Evolutionary conservation across 2,329 filamentous ascomycete species (phyloP).

Genomic region (Diaporthe vaccinii): DNA sequence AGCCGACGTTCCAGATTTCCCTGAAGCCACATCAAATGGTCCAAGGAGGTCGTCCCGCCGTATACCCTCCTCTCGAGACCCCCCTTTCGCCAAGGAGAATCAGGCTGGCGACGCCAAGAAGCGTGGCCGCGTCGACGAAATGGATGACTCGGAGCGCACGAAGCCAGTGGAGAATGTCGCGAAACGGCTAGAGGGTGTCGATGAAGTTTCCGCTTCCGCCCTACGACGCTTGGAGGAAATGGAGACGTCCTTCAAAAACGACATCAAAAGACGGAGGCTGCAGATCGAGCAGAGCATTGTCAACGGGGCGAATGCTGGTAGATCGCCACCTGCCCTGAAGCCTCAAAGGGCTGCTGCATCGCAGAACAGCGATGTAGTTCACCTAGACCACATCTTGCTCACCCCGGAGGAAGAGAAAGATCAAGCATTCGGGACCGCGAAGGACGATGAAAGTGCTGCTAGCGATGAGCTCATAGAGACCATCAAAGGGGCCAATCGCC

Average conservation of each 20-base stretch:
- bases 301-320: neutral
- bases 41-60: slow-evolving; percentile 35
- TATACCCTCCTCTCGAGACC: neutral
- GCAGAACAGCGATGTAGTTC: slow-evolving; percentile 26
- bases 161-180: neutral
- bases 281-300: slow-evolving; percentile 60
- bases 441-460: slow-evolving; percentile 42
- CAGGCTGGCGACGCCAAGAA: neutral
- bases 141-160: neutral
- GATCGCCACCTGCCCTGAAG: neutral
- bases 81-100: neutral
- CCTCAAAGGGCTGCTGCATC: neutral
- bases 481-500: slow-evolving; percentile 64
- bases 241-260: slow-evolving; percentile 60
- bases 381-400: slow-evolving; percentile 43
- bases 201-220: slow-evolving; percentile 54
- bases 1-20: neutral
- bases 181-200: neutral
- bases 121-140: neutral
- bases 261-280: slow-evolving; percentile 60
- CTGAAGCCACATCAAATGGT: neutral
- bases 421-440: slow-evolving; percentile 15
- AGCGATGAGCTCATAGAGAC: slow-evolving; percentile 41
- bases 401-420: slow-evolving; percentile 45
- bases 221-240: slow-evolving; percentile 63